Evolutionary conservation across 176 grass and related monocot species (phyloP).

Genomic region (Eragrostis curvula): DNA sequence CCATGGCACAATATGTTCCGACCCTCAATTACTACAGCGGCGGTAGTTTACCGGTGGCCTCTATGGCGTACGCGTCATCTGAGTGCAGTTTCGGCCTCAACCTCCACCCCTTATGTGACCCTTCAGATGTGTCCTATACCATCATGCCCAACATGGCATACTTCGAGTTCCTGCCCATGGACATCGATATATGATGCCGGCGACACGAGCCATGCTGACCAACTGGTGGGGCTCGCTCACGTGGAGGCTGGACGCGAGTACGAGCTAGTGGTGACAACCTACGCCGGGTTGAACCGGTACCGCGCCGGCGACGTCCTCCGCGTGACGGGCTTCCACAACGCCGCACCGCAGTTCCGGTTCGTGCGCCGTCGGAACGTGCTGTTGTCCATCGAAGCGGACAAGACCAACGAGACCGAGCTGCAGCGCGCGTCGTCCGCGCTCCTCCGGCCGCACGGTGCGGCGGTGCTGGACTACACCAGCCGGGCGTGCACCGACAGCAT

Average conservation of each 20-base stretch:
- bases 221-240: conserved; percentile 40
- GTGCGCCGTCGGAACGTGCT: conserved; percentile 58
- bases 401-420: conserved; percentile 93
- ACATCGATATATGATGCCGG: conserved; percentile 3
- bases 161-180: conserved; percentile 90
- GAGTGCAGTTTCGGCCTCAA: conserved; percentile 95
- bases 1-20: conserved; percentile 92
- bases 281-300: conserved; percentile 86
- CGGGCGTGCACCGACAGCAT: too few relatives aligned
- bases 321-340: too few relatives aligned
- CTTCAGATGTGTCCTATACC: conserved; percentile 88
- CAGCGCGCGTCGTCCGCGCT: conserved; percentile 51
- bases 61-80: conserved; percentile 89
- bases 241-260: conserved; percentile 84
- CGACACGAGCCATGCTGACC: too few relatives aligned
- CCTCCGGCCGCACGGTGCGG: too few relatives aligned
- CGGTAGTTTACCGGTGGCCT: conserved; percentile 79
- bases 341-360: too few relatives aligned
- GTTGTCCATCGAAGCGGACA: conserved; percentile 89
- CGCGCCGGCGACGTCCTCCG: conserved; percentile 8
- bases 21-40: conserved; percentile 85
- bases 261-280: conserved; percentile 94
- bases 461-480: too few relatives aligned
- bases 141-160: conserved; percentile 99
- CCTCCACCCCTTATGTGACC: conserved; percentile 80